phyloP scores from a whole-genome alignment of 164 flowering plant species.

The Taxillus chinensis region DNA sequence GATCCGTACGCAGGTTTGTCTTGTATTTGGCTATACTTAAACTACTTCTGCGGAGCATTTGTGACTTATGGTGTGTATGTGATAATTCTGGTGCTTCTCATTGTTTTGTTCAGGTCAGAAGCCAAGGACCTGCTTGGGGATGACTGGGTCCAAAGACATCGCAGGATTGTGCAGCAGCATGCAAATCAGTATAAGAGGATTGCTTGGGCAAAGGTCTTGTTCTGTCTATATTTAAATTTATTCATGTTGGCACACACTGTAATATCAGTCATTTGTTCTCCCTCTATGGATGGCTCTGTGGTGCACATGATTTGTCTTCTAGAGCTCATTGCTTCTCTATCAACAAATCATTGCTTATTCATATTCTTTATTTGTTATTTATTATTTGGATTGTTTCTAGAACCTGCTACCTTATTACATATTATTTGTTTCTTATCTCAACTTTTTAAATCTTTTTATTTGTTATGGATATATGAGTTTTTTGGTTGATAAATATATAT shows the following conservation, averaged over 20 bases:
- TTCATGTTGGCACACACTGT: background rate
- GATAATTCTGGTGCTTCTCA: background rate
- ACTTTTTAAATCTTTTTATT: too few relatives aligned
- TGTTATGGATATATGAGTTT: too few relatives aligned
- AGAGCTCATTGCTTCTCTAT: too few relatives aligned
- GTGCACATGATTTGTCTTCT: too few relatives aligned
- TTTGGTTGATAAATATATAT: too few relatives aligned
- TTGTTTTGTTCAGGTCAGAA: background rate
- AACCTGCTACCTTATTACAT: too few relatives aligned
- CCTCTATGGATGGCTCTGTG: too few relatives aligned
- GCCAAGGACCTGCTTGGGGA: constrained; percentile 4
- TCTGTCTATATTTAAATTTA: background rate
- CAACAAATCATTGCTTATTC: too few relatives aligned
- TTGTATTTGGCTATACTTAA: background rate
- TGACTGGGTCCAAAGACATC: constrained; percentile 8
- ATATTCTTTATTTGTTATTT: too few relatives aligned
- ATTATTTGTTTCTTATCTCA: too few relatives aligned
- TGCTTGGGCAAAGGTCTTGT: constrained; percentile 5
- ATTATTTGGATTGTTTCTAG: too few relatives aligned
- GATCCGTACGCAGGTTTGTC: constrained; percentile 5
- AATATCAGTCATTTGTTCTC: background rate
- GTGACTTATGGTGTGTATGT: background rate
- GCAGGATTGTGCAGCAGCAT: constrained; percentile 7
- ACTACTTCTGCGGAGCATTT: background rate
- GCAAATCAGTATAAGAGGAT: constrained; percentile 6